Conservation (phyloP, 2,329 filamentous ascomycete genomes). For the Dothistroma pini region DNA sequence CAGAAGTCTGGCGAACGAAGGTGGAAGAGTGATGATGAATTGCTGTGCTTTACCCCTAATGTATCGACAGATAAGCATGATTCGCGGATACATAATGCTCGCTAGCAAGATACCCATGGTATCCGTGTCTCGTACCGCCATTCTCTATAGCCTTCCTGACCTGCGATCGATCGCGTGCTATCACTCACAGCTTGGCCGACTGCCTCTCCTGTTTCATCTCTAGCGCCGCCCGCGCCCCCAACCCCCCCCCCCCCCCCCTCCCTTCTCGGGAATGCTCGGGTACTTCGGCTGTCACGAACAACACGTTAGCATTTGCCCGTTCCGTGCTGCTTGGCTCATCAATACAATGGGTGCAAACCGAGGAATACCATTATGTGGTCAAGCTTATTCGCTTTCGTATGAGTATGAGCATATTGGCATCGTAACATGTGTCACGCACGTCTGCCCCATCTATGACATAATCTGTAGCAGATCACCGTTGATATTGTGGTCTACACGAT, state of each 20-base stretch:
- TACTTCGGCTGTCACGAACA: slow-evolving; percentile 48
- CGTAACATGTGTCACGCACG: too few species aligned
- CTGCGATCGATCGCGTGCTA: neutral
- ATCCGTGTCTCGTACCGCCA: neutral
- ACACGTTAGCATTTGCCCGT: too few species aligned
- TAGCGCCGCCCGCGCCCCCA: too few species aligned
- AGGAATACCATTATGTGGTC: too few species aligned
- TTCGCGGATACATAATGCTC: neutral
- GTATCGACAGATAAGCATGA: neutral
- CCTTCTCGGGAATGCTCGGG: slow-evolving; percentile 52
- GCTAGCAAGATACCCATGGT: neutral
- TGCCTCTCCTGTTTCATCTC: slow-evolving; percentile 65
- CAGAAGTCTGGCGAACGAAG: too few species aligned
- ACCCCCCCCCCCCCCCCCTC: slow-evolving; percentile 55
- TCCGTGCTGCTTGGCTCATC: too few species aligned
- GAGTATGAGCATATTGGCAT: too few species aligned
- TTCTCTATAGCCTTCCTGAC: neutral
- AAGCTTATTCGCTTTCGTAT: too few species aligned
- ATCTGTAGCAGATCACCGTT: too few species aligned
- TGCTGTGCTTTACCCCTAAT: neutral
- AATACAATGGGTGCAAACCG: too few species aligned
- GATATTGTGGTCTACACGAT: too few species aligned
- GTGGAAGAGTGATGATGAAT: neutral
- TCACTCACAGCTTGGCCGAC: slow-evolving; percentile 61
- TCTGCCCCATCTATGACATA: too few species aligned